These are phyloP conservation scores for Plantago ovata DNA, from an alignment of 257 asterid species.

Conservation along the genomic window DNA sequence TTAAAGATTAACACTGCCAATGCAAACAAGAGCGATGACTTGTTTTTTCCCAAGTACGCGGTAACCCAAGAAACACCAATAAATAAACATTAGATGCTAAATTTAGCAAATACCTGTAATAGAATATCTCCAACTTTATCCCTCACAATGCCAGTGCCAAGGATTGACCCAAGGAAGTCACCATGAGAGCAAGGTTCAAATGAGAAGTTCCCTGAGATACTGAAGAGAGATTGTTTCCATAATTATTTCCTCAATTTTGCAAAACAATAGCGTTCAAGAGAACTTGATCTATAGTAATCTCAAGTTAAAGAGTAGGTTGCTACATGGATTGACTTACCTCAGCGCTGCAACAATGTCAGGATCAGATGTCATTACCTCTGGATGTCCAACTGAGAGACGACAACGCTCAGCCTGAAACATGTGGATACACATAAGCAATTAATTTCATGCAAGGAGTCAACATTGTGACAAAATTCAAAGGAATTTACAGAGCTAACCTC, in stretches of 20 bases:
- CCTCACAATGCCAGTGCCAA: slow-evolving; percentile 89
- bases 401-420: slow-evolving; percentile 78
- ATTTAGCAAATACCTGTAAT: slow-evolving; percentile 54
- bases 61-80: neutral
- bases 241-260: neutral
- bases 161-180: slow-evolving; percentile 92
- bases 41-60: neutral
- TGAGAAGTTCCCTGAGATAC: slow-evolving; percentile 85
- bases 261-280: neutral
- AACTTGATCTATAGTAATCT: neutral
- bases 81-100: slow-evolving; percentile 3
- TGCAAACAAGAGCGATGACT: neutral
- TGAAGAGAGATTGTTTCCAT: slow-evolving; percentile 28
- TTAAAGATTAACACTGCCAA: neutral
- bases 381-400: slow-evolving; percentile 90
- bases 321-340: slow-evolving; percentile 39
- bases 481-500: slow-evolving; percentile 44
- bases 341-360: slow-evolving; percentile 83
- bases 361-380: slow-evolving; percentile 60
- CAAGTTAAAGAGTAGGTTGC: slow-evolving; percentile 7
- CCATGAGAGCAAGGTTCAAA: slow-evolving; percentile 85
- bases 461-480: neutral
- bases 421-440: neutral
- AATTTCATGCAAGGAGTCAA: slow-evolving; percentile 13
- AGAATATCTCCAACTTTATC: slow-evolving; percentile 85